A percentile compares a stretch with the other conserved stretches of the same genome.
These are phyloP conservation scores for Lasiosphaeria hispida DNA, from an alignment of 495 filamentous ascomycete genomes.

Conservation along the genomic window DNA sequence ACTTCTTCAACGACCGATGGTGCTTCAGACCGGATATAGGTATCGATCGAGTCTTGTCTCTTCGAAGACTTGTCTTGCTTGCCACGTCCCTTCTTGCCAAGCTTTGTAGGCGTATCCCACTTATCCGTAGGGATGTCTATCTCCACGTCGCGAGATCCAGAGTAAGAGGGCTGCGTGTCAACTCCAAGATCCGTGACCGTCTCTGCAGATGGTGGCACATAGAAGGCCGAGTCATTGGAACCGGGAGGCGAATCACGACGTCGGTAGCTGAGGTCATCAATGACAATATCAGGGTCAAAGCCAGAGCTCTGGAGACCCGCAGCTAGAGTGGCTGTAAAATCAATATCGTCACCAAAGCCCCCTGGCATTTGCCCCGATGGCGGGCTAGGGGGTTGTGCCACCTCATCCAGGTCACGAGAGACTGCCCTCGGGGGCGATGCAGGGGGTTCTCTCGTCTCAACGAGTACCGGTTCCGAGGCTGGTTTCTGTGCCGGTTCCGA, in stretches of 20 bases:
- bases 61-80: neutral
- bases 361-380: conserved; percentile 44
- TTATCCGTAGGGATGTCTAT: conserved; percentile 15
- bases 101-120: conserved; percentile 17
- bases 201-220: conserved; percentile 47
- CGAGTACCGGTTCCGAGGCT: neutral
- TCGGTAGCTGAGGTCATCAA: conserved; percentile 61
- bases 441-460: conserved; percentile 1
- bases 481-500: neutral
- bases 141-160: conserved; percentile 6
- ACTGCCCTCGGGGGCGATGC: neutral
- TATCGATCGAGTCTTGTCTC: neutral
- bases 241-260: conserved; percentile 63
- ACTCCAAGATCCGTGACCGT: conserved; percentile 37
- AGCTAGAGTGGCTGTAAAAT: conserved; percentile 68
- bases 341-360: conserved; percentile 57
- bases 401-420: conserved; percentile 22
- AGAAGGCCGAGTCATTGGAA: conserved; percentile 48
- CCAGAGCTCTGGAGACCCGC: conserved; percentile 65
- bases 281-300: conserved; percentile 69
- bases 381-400: conserved; percentile 35
- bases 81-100: conserved; percentile 3
- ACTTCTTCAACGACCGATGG: conserved; percentile 1
- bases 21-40: neutral
- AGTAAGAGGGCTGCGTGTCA: conserved; percentile 15